Evolutionary conservation across 2,329 filamentous ascomycete genomes (phyloP), one percentile per base, ranked within the genome.

Genomic region (Thielaviopsis ethacetica): DNA sequence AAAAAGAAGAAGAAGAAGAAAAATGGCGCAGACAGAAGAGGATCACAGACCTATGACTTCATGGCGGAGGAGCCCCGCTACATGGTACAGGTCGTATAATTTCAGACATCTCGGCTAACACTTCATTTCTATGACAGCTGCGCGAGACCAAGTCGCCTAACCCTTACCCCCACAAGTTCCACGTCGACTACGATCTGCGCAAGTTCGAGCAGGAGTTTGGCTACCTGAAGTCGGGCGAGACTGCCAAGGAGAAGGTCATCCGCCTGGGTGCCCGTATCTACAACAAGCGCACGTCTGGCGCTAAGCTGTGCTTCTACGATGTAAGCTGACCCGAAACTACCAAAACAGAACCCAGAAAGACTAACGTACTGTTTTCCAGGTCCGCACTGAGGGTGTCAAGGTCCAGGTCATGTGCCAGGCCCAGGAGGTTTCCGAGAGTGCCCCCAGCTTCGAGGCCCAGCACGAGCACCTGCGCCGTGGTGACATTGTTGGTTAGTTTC

Each of bases 361-460:
- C 41, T 44, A 22, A 34, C 34, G 17, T 21, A 22, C 26, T 26
- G 41, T 17, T 41, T n/a, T 56, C 22, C 17, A 62, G 60, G 60
- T 91, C 67, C 82, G 85, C 65, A 72, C 70, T 60, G 72, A 78
- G 67, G 78, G 78, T 54, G 72, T 77, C 65, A 86, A 88, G 71
- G 77, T 95, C 53, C 94, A 98, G 76, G 83, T 97, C 63, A 88
- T 97, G 78, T 94, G 89, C 69, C 90, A 96, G 72, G 80, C 86
- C 53, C 85, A 95, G 67, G 82, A 94, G 66, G 80, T 83, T 60
- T 80, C 79, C 60, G 82, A 85, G 64, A 80, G 80, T 54, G 78
- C 80, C 21, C 70, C 75, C 24, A 71, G 83, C 7, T 98, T 97
- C 66, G 86, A 87, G 66, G 82, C 87, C 62, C 91, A 97, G 74